Evolutionary conservation across 2,329 filamentous ascomycete genomes (phyloP), one percentile per base, ranked within the genome.

Genomic region (Trichoderma sp.): DNA sequence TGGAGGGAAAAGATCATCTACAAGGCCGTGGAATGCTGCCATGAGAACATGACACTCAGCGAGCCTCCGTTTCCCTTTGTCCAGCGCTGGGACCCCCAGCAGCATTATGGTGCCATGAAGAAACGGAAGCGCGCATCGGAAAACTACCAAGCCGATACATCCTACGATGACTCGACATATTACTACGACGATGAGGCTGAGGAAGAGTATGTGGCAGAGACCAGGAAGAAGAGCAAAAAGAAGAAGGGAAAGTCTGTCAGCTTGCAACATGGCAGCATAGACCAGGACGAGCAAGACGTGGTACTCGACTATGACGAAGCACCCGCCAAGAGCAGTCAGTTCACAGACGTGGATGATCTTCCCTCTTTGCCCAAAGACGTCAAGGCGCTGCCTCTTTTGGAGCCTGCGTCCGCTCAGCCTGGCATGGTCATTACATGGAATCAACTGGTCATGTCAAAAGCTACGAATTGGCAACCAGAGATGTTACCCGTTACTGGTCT

Each of bases 31-130:
- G 96, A 98, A 82, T 98, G 95, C 83, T 91, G 91, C 77, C 88
- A 93, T n/a, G 89, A 93, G 35, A 89, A 88, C 6, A 85, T 94
- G 53, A 85, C 89, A 38, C 86, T 97, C 63, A 93, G 90, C 71
- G 89, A 94, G 41, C 95, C 96, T 0, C 94, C 95, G 0, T 98
- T 97, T 80, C 95, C 95, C 0, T 98, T 98, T 82, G 87, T 93
- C 18, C 95, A 98, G 83, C 90, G 94, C 64, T 98, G 95, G 96
- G 94, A 97, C 83, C 89, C 90, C 4, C 92, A 95, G 76, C 93
- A 95, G 80, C 85, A 85, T 78, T 84, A 80, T 68, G 81, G 82
- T 2, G 80, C 79, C 5, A 86, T 86, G 78, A 84, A 83, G 8
- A 90, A 87, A 77, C 84, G 86, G 72, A 92, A 92, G 81, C 85